Evolutionary conservation across 495 filamentous ascomycete species (phyloP).

Genomic region (Astrocystis sublimbata): DNA sequence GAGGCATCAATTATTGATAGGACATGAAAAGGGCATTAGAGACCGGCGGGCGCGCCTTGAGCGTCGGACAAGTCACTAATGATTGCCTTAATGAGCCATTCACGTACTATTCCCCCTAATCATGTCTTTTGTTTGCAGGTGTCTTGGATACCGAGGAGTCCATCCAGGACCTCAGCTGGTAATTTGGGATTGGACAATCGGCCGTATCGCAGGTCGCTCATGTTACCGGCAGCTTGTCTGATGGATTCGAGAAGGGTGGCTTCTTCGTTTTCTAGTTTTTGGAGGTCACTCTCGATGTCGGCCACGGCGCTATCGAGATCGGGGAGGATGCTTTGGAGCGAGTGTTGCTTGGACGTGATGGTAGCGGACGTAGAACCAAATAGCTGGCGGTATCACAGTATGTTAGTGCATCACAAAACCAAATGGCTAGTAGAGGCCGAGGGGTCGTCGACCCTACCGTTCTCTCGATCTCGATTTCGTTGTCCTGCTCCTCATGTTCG

Average conservation of each 20-base stretch:
- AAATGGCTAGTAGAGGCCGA: neutral
- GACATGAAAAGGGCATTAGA: too few relatives aligned
- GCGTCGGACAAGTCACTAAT: neutral
- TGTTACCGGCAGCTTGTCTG: constrained; percentile 61
- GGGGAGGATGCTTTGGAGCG: constrained; percentile 62
- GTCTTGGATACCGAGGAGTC: constrained; percentile 62
- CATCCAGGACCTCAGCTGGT: constrained; percentile 61
- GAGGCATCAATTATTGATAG: too few relatives aligned
- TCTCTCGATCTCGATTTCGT: constrained; percentile 69
- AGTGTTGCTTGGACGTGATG: constrained; percentile 52
- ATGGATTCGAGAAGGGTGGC: constrained; percentile 60
- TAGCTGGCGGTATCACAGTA: constrained; percentile 45
- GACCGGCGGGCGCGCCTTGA: neutral
- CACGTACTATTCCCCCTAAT: constrained; percentile 19
- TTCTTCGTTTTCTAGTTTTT: constrained; percentile 63
- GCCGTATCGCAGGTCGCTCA: constrained; percentile 85
- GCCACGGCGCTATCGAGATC: constrained; percentile 66
- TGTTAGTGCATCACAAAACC: neutral
- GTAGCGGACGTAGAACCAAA: constrained; percentile 58
- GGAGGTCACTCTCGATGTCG: constrained; percentile 67
- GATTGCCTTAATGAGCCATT: constrained; percentile 18
- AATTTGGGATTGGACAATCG: constrained; percentile 63
- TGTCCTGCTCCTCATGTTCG: constrained; percentile 58
- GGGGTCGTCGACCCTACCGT: constrained; percentile 48
- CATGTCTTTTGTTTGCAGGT: constrained; percentile 56